phyloP scores from a whole-genome alignment of 371 early-diverging fungal genomes.

The Mortierella sp. region DNA sequence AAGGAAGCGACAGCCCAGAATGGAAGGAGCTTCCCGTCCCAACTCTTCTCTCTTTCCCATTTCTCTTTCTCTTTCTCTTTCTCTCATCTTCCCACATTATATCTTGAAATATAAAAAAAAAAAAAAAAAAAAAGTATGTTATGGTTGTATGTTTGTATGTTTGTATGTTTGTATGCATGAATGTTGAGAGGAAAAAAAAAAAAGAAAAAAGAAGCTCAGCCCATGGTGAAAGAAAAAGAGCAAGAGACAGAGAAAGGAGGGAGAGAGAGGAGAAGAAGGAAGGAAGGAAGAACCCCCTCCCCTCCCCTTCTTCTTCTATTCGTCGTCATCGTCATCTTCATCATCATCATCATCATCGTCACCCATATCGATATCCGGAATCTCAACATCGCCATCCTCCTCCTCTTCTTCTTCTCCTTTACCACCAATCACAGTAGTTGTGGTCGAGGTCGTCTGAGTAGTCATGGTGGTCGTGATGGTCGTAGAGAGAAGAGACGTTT shows the following conservation, averaged over 20 bases:
- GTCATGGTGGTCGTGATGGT: not conserved
- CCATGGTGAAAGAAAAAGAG: not conserved
- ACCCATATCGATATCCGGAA: constrained; percentile 44
- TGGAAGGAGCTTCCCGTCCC: no score
- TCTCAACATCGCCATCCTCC: constrained; percentile 34
- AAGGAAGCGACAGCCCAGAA: constrained; percentile 37
- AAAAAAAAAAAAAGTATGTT: not conserved
- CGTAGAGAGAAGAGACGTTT: not conserved
- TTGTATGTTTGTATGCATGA: constrained; percentile 54
- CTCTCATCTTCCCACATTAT: no score
- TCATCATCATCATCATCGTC: constrained; percentile 45
- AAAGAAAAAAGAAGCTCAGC: not conserved
- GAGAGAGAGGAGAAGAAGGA: not conserved
- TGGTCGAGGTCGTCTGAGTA: constrained; percentile 5
- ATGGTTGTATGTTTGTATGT: constrained; percentile 50
- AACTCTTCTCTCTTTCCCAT: no score
- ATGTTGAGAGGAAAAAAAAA: not conserved
- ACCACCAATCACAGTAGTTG: not conserved
- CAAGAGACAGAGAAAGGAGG: not conserved
- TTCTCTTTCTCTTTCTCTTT: no score
- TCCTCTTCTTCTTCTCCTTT: constrained; percentile 4
- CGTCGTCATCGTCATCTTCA: constrained; percentile 42
- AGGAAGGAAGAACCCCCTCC: not conserved
- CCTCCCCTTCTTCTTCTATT: not conserved
- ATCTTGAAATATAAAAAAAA: constrained; percentile 2